Evolutionary conservation across 768 basidiomycete species (phyloP), one percentile per base, ranked within the genome.

Genomic region (Termitomyces sp.): DNA sequence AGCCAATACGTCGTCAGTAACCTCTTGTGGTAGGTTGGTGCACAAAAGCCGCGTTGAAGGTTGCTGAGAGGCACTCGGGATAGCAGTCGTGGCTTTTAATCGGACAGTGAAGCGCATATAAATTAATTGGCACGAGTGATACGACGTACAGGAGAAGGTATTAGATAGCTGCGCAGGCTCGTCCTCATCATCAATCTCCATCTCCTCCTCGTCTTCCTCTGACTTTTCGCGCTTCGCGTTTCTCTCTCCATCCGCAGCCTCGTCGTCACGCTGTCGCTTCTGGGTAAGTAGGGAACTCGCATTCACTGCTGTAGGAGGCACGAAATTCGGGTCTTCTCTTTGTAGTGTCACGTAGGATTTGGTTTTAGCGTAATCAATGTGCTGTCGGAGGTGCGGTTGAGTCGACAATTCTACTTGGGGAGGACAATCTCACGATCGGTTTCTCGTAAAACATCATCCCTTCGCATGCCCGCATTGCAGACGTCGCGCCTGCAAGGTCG

Each of bases 361-460:
- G 59, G 83, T 75, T 73, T 89, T 93, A 55, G 96, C 92, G 73
- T 98, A 98, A 67, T 80, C 81, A 72, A 98, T 95, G 66, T 82
- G 90, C 95, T 98, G 70, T 51, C 57, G 59, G 41, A 13, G 9
- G 20, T 49, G 48, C 12, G 10, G 34, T 28, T 28, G 57, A 20
- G 48, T 59, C 20, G 57, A 48, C 29, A 50, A 9, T 55, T 51
- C 45, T 54, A 42, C 33, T 57, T 60, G 16, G 36, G 26, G 57
- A 42, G 33, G 24, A 45, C 36, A 36, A n/a, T 77, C 87, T 75
- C 71, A 94, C 94, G 74, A 96, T 80, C 28, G 91, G 90, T 68
- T 93, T 94, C 67, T 93, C 90, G 68, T 96, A 97, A 73, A 96
- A 96, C 28, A 84, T 61, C 84, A 96, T 91, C 55, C 96, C 96